Percentiles rank a stretch among this genome's conserved stretches.
Evolutionary conservation across 2,329 filamentous ascomycete genomes (phyloP).

Genomic region (Aspergillus oerlinghausenensis): DNA sequence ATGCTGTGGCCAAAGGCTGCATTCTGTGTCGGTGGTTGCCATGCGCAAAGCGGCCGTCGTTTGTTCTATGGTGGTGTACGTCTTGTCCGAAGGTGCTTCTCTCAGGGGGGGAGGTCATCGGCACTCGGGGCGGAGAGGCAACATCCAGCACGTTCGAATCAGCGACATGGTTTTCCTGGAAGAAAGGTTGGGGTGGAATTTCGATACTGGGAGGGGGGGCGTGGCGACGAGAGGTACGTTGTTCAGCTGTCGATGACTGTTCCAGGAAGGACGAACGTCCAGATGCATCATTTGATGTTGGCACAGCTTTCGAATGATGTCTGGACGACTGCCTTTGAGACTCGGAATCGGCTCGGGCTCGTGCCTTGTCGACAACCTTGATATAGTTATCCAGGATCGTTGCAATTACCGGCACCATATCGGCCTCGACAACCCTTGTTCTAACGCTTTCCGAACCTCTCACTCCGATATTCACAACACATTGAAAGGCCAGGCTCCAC

Average conservation of each 20-base stretch:
- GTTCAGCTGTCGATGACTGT: slow-evolving; percentile 52
- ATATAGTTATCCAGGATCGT: slow-evolving; percentile 98
- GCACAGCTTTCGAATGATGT: slow-evolving; percentile 25
- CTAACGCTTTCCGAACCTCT: slow-evolving; percentile 90
- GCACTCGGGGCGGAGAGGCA: slow-evolving; percentile 59
- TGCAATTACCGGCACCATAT: slow-evolving; percentile 98
- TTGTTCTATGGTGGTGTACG: slow-evolving; percentile 45
- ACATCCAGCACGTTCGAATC: slow-evolving; percentile 55
- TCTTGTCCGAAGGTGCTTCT: slow-evolving; percentile 60
- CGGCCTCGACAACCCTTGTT: slow-evolving; percentile 92
- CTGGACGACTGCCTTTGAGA: slow-evolving; percentile 49
- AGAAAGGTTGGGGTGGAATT: slow-evolving; percentile 56
- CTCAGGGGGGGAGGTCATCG: slow-evolving; percentile 67
- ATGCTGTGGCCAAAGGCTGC: slow-evolving; percentile 64
- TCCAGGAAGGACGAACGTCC: slow-evolving; percentile 36
- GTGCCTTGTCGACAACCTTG: slow-evolving; percentile 87
- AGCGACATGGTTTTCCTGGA: slow-evolving; percentile 43
- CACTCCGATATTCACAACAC: slow-evolving; percentile 97
- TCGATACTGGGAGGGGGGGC: slow-evolving; percentile 80
- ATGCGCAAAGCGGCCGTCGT: slow-evolving; percentile 38
- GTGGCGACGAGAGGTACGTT: slow-evolving; percentile 66
- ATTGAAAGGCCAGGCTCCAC: slow-evolving; percentile 98
- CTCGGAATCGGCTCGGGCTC: slow-evolving; percentile 79
- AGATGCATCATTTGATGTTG: slow-evolving; percentile 25
- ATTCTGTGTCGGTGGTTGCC: slow-evolving; percentile 51